Evolutionary conservation across 148 eudicot species (phyloP).

Genomic region (Rhododendron mucronatum): DNA sequence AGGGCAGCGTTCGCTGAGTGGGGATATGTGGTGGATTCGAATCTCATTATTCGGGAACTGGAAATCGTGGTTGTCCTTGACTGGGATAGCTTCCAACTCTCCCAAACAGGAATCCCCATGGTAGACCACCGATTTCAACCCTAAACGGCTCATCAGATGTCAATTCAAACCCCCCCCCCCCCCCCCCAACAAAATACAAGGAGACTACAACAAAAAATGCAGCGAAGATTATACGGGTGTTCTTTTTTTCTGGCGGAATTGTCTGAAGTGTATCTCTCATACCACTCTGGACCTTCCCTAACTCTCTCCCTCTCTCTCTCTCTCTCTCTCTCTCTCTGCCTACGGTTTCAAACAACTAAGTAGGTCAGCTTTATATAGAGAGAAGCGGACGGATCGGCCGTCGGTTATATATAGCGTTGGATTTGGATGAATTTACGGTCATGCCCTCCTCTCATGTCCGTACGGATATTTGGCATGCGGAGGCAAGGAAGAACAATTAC

Average conservation of each 20-base stretch:
- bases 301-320: slow-evolving; percentile 14
- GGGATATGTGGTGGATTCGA: slow-evolving; percentile 55
- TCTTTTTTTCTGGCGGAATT: background rate
- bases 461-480: background rate
- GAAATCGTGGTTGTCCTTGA: slow-evolving; percentile 32
- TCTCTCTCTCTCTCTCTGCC: slow-evolving; percentile 13
- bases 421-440: slow-evolving; percentile 14
- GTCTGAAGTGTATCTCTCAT: too few relatives aligned
- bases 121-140: slow-evolving; percentile 63
- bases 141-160: slow-evolving; percentile 44
- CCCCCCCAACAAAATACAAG: background rate
- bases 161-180: background rate
- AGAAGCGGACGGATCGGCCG: background rate
- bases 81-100: slow-evolving; percentile 46
- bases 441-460: background rate
- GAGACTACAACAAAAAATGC: background rate
- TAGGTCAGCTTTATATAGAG: slow-evolving; percentile 7
- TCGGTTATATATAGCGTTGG: background rate
- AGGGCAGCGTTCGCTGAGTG: slow-evolving; percentile 54
- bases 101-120: slow-evolving; percentile 58
- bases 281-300: background rate
- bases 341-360: slow-evolving; percentile 24
- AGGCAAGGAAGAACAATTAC: background rate
- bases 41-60: slow-evolving; percentile 79
- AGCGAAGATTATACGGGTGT: background rate